Evolutionary conservation across 139 green algal genomes (phyloP).

Genomic region (Chlorella sorokiniana): DNA sequence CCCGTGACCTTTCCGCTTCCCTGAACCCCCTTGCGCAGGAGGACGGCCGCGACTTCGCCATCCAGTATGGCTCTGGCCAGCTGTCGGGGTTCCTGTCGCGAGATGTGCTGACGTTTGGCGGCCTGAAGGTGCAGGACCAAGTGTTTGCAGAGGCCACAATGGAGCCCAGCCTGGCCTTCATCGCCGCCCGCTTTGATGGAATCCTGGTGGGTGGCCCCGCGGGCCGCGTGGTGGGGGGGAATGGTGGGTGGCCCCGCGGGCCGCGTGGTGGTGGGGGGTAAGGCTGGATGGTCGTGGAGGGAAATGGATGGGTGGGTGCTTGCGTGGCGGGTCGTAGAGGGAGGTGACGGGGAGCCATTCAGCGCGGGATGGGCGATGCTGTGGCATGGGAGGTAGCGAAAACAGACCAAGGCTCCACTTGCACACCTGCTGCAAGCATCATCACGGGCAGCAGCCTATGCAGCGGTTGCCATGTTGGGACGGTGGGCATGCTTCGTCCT

Average conservation of each 20-base stretch:
- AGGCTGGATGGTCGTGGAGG: no score
- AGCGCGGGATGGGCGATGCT: no score
- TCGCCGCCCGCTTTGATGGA: constrained; percentile 97
- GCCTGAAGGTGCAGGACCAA: constrained; percentile 70
- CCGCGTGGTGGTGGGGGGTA: no score
- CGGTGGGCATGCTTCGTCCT: no score
- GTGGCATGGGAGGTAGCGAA: no score
- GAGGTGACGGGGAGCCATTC: no score
- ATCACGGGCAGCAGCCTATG: no score
- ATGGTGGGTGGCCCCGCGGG: not conserved
- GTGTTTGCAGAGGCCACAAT: constrained; percentile 81
- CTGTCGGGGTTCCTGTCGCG: constrained; percentile 89
- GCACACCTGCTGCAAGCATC: no score
- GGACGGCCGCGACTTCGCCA: constrained; percentile 90
- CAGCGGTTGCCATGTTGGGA: no score
- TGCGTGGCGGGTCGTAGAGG: no score
- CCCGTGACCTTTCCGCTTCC: not conserved
- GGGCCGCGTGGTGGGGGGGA: not conserved
- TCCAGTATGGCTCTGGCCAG: constrained; percentile 95
- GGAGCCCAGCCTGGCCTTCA: constrained; percentile 94
- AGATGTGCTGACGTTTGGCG: constrained; percentile 82
- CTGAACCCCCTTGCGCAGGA: constrained; percentile 38
- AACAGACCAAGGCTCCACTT: no score
- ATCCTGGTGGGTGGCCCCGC: constrained; percentile 72
- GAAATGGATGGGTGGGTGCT: no score